A percentile compares a stretch with the other conserved stretches of the same genome.
Evolutionary conservation across 176 grass and related monocot species (phyloP).

Genomic region (Cenchrus americanus): DNA sequence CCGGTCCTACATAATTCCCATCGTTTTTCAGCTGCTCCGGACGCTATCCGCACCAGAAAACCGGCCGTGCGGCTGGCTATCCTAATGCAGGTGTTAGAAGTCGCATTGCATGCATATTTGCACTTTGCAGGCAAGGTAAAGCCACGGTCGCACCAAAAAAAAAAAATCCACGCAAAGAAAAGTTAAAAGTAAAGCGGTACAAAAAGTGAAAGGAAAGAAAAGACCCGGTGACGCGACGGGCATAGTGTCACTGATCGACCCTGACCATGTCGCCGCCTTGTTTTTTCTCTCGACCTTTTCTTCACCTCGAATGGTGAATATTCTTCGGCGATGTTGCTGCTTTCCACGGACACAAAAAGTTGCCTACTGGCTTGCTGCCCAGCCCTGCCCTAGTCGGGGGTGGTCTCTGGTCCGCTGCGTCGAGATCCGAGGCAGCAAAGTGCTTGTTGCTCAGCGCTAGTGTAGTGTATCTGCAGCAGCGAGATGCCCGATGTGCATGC

Average conservation of each 20-base stretch:
- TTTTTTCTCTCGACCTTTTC: not conserved
- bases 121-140: not conserved
- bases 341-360: constrained; percentile 5
- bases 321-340: constrained; percentile 17
- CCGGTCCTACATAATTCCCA: not conserved
- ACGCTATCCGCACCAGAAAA: not conserved
- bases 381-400: not conserved
- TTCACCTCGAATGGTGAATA: constrained; percentile 34
- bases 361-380: not conserved
- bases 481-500: not conserved
- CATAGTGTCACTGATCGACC: not conserved
- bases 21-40: not conserved
- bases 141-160: not conserved
- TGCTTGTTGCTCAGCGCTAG: not conserved
- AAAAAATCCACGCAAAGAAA: not conserved
- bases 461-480: not conserved
- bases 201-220: constrained; percentile 1
- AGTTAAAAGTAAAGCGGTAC: not conserved
- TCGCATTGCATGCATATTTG: not conserved
- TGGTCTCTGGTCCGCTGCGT: not conserved
- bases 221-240: not conserved
- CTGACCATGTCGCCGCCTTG: not conserved
- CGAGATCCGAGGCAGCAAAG: constrained; percentile 24
- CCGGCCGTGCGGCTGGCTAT: no score
- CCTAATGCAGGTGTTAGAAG: not conserved